Evolutionary conservation across 1,139 yeast genomes (phyloP), one percentile per base, ranked within the genome.

Genomic region (Candida albicans): DNA sequence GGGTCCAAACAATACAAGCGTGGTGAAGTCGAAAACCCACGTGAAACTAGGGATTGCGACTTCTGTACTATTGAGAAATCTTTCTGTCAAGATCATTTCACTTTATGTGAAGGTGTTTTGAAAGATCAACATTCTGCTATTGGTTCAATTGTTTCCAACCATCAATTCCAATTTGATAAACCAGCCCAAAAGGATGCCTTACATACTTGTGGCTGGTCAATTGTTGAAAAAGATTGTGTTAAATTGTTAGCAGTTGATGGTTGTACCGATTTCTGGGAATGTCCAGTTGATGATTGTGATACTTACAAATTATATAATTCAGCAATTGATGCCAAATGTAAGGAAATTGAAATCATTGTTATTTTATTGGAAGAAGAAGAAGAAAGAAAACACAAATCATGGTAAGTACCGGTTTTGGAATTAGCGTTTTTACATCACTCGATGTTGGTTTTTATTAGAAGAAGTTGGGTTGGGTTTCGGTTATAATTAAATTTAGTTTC

Each of bases 21-120:
- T 36, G 39, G 39, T 11, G 13, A 29, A 8, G 15, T 4, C 13
- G 14, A 15, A 11, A 8, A 11, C 5, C 14, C 15, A 18, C 6
- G 30, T 27, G 30, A n/a, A 11, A n/a, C 11, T 7, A 18, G 5
- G 3, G 6, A 27, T 7, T 27, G 30, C 6, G 15, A 29, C 6
- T 36, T 8, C 14, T 36, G 39, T 18, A 28, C 26, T 3, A 29
- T 36, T 29, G 33, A 18, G 8, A 36, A 29, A 13, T 11, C 11
- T n/a, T n/a, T 25, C 8, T 36, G 33, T 29, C n/a, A 13, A 14
- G 35, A 40, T 18, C 18, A 22, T 25, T 40, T 84, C 75, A 67
- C 70, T 30, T 76, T 85, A 59, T 62, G 70, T 40, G 75, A 61
- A 41, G 70, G 81, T 54, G 58, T 80, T 49, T 64, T 70, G 51